These are phyloP conservation scores for Aspergillus avenaceus DNA, from an alignment of 495 filamentous ascomycete genomes.

Conservation along the genomic window DNA sequence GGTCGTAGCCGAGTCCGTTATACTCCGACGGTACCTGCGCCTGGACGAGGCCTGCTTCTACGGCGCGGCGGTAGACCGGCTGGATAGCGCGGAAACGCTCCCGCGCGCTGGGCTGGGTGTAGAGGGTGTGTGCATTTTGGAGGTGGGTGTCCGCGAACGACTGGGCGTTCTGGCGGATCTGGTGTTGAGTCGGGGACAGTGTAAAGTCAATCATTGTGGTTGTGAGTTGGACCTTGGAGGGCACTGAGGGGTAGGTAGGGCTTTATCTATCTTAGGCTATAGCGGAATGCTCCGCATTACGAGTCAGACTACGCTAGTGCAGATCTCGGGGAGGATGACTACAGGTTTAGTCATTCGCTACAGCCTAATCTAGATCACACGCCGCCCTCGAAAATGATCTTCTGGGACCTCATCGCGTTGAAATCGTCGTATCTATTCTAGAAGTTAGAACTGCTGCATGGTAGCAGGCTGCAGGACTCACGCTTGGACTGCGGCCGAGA, in stretches of 20 bases:
- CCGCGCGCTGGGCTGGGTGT: slow-evolving; percentile 3
- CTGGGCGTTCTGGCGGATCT: not conserved
- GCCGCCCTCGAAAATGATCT: slow-evolving; percentile 34
- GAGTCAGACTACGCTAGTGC: no score
- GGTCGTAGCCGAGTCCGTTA: slow-evolving; percentile 1
- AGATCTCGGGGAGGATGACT: not conserved
- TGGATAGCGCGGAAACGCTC: slow-evolving; percentile 4
- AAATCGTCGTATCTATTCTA: slow-evolving; percentile 29
- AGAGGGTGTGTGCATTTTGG: not conserved
- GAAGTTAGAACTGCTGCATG: not conserved
- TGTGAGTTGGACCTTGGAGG: no score
- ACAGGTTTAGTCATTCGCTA: not conserved
- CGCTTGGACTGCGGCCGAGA: slow-evolving; percentile 32
- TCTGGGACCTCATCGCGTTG: slow-evolving; percentile 32
- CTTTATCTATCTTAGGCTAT: no score
- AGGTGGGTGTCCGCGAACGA: slow-evolving; percentile 3
- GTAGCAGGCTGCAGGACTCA: slow-evolving; percentile 11
- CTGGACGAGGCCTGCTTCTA: slow-evolving; percentile 2
- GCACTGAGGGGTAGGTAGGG: no score
- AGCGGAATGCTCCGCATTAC: no score
- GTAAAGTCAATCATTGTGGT: slow-evolving; percentile 10
- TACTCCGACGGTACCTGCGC: slow-evolving; percentile 5
- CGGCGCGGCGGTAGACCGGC: slow-evolving; percentile 6
- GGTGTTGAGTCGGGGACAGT: not conserved
- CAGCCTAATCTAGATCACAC: slow-evolving; percentile 15